Evolutionary conservation across 2,329 filamentous ascomycete genomes (phyloP).

Genomic region (Ophiostoma himal-ulmi): DNA sequence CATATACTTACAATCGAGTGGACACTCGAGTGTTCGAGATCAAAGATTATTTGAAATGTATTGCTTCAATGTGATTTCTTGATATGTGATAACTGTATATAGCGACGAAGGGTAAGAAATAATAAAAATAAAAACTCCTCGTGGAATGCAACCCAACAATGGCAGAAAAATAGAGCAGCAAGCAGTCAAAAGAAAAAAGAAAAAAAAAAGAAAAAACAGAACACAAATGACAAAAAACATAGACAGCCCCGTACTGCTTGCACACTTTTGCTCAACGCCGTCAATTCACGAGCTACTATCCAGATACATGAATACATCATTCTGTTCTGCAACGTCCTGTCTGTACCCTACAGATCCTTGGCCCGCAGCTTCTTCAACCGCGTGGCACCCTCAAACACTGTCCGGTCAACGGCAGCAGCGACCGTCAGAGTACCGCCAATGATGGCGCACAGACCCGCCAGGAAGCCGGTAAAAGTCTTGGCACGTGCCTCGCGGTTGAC

Average conservation of each 20-base stretch:
- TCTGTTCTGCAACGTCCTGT: neutral
- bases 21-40: too few relatives aligned
- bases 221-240: neutral
- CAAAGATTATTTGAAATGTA: too few relatives aligned
- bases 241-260: neutral
- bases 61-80: neutral
- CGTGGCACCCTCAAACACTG: slow-evolving; percentile 79
- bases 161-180: neutral
- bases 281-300: neutral
- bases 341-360: slow-evolving; percentile 48
- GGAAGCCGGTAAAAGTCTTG: slow-evolving; percentile 86
- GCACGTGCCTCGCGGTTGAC: slow-evolving; percentile 88
- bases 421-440: slow-evolving; percentile 94
- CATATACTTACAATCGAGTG: neutral
- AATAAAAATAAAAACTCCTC: neutral
- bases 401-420: slow-evolving; percentile 85
- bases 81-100: neutral
- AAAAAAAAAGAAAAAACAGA: neutral
- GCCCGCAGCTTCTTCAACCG: slow-evolving; percentile 79
- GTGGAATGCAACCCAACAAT: neutral
- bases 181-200: too few relatives aligned
- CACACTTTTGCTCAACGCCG: neutral
- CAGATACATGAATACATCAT: neutral
- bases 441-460: slow-evolving; percentile 90
- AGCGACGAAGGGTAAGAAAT: neutral